A percentile compares a stretch with the other conserved stretches of the same genome.
These are phyloP conservation scores for Scheffersomyces quercinus DNA, from an alignment of 1,139 yeast genomes.

Conservation along the genomic window DNA sequence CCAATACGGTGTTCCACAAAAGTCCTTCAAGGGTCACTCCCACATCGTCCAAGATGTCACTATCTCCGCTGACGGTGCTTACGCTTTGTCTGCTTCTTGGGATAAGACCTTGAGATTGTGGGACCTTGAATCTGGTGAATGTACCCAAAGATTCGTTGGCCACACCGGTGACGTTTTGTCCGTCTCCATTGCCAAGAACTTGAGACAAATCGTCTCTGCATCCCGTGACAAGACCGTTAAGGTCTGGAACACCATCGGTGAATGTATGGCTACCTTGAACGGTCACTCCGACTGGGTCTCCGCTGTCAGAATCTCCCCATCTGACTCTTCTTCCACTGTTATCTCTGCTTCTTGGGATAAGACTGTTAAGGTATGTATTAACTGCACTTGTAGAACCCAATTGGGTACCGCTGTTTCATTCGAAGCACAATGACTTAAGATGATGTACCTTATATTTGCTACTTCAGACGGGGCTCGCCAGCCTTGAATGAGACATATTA, in stretches of 20 bases:
- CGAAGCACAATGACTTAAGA: slow-evolving; percentile 21
- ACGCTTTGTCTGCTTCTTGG: slow-evolving; percentile 99
- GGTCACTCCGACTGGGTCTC: slow-evolving; percentile 99
- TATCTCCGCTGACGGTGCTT: slow-evolving; percentile 97
- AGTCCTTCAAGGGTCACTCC: slow-evolving; percentile 97
- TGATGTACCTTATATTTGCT: slow-evolving; percentile 93
- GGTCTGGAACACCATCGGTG: slow-evolving; percentile 99
- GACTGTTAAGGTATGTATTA: slow-evolving; percentile 92
- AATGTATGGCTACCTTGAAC: slow-evolving; percentile 90
- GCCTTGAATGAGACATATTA: slow-evolving; percentile 90
- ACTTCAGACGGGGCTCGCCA: slow-evolving; percentile 86
- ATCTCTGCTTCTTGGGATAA: slow-evolving; percentile 99
- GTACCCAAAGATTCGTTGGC: slow-evolving; percentile 95
- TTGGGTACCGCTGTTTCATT: slow-evolving; percentile 4
- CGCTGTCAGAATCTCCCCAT: slow-evolving; percentile 93
- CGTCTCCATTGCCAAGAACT: slow-evolving; percentile 94
- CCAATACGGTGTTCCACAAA: slow-evolving; percentile 98
- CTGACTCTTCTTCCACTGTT: slow-evolving; percentile 69
- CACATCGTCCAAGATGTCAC: slow-evolving; percentile 99
- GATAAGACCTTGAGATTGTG: slow-evolving; percentile 98
- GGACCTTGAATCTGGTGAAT: slow-evolving; percentile 95
- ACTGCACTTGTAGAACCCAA: slow-evolving; percentile 9
- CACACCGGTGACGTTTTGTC: slow-evolving; percentile 98
- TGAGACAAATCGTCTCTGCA: slow-evolving; percentile 98
- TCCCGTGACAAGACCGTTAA: slow-evolving; percentile 99